Percentiles rank a stretch among this genome's conserved stretches.
Evolutionary conservation across 2,329 filamentous ascomycete genomes (phyloP).

Genomic region (Penicillium sp.): DNA sequence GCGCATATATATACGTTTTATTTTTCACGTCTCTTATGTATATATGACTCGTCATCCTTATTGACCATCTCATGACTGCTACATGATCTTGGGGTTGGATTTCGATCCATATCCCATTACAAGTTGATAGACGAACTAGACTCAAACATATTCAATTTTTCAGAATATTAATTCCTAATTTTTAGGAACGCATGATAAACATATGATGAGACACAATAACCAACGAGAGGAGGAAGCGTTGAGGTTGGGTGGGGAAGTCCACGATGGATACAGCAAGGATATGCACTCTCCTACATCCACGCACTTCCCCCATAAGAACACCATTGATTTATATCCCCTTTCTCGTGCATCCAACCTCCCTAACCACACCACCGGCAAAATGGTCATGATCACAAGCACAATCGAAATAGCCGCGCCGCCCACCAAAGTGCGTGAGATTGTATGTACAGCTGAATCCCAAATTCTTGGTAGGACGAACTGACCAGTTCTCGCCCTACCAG

Average conservation of each 20-base stretch:
- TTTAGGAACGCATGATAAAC: background rate
- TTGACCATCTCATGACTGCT: background rate
- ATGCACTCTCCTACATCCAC: background rate
- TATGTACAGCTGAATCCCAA: conserved; percentile 7
- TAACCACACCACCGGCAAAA: conserved; percentile 3
- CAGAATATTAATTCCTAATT: background rate
- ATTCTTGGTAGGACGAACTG: background rate
- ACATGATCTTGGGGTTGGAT: background rate
- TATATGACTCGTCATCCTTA: conserved; percentile 1
- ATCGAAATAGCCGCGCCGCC: conserved; percentile 25
- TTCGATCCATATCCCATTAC: background rate
- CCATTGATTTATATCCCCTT: background rate
- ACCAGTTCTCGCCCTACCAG: conserved; percentile 5
- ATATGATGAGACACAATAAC: background rate
- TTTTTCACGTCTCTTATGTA: conserved; percentile 2
- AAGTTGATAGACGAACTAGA: background rate
- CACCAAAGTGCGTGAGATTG: conserved; percentile 26
- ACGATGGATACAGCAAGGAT: background rate
- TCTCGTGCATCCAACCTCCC: background rate
- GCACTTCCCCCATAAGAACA: background rate
- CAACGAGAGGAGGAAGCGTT: too few species aligned
- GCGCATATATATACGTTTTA: background rate
- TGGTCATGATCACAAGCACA: conserved; percentile 26
- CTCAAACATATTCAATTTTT: background rate
- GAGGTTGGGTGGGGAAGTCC: background rate